Percentiles rank a stretch among this genome's conserved stretches.
phyloP scores from a whole-genome alignment of 345 rosid species.

The Populus simonii region DNA sequence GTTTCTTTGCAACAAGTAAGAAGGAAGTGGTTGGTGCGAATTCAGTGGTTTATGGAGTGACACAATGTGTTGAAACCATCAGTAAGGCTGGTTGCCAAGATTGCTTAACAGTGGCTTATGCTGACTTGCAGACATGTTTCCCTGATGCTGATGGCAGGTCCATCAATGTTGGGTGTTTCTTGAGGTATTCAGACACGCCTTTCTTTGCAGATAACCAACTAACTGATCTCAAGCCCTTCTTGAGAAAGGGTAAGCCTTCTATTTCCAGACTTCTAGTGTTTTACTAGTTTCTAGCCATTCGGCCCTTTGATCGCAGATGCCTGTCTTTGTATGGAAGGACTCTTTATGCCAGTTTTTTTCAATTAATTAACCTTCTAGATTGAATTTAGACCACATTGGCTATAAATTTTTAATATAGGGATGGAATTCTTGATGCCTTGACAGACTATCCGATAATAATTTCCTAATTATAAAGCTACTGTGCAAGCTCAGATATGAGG shows the following conservation, averaged over 20 bases:
- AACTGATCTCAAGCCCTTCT: conserved; percentile 29
- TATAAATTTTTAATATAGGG: too few relatives aligned
- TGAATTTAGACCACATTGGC: too few relatives aligned
- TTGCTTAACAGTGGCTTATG: conserved; percentile 31
- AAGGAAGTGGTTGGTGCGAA: conserved; percentile 10
- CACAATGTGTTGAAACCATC: conserved; percentile 43
- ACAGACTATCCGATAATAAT: too few relatives aligned
- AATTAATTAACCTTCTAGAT: too few relatives aligned
- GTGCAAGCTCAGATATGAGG: too few relatives aligned
- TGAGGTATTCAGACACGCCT: conserved; percentile 31
- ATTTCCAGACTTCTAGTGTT: not conserved
- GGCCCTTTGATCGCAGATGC: too few relatives aligned
- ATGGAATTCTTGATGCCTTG: too few relatives aligned
- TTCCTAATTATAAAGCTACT: too few relatives aligned
- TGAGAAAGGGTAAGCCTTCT: conserved; percentile 20
- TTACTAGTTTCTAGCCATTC: too few relatives aligned
- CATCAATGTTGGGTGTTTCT: conserved; percentile 43
- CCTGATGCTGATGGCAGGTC: conserved; percentile 30
- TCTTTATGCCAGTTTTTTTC: too few relatives aligned
- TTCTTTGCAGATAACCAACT: conserved; percentile 40
- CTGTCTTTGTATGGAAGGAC: too few relatives aligned
- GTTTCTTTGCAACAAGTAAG: conserved; percentile 33
- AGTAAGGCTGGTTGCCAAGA: conserved; percentile 25
- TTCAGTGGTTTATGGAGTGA: conserved; percentile 27
- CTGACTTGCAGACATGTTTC: conserved; percentile 31